Evolutionary conservation across 2,329 filamentous ascomycete genomes (phyloP), one percentile per base, ranked within the genome.

Genomic region (Dactylellina drechsleri): DNA sequence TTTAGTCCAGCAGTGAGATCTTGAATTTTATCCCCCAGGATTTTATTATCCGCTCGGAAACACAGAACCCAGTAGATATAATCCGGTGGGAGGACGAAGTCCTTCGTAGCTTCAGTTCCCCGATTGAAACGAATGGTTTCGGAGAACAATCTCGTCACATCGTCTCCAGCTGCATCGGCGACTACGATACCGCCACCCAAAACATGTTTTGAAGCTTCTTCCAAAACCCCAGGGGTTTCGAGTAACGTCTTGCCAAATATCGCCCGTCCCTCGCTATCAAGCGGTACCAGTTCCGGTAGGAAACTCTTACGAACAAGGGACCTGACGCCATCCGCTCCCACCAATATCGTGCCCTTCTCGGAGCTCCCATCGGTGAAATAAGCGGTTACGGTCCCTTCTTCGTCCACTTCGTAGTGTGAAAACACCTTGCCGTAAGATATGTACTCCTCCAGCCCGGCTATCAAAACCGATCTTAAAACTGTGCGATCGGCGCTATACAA

Each of bases 41-140:
- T 13, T 23, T 53, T 36, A 16, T 31, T 15, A 47, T 67, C 65
- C 3, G 16, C 10, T 12, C 65, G 54, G n/a, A 67, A 52, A n/a
- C 43, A 43, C 6, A 67, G 40, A 16, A 67, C 65, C 65, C 65
- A 67, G 45, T 67, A 67, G 10, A 67, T 45, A 47, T 67, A 67
- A 53, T 67, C 65, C 6, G 54, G 65, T n/a, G 56, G 65, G 10
- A 67, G 20, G 2, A 16, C 12, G 47, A 60, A 59, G 15, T 56
- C 65, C 4, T 53, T 59, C 2, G 45, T 23, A 12, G 13, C 65
- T 5, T 59, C 65, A 20, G 31, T 23, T 4, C 23, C 65, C 4
- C 65, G 43, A 7, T 52, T 67, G 47, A 67, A 67, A 4, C 54
- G 56, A 12, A 67, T 67, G 13, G 49, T 59, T 8, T 67, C 65